These are phyloP conservation scores for Arabidopsis arenosa DNA, from an alignment of 345 rosid species.

Conservation along the genomic window DNA sequence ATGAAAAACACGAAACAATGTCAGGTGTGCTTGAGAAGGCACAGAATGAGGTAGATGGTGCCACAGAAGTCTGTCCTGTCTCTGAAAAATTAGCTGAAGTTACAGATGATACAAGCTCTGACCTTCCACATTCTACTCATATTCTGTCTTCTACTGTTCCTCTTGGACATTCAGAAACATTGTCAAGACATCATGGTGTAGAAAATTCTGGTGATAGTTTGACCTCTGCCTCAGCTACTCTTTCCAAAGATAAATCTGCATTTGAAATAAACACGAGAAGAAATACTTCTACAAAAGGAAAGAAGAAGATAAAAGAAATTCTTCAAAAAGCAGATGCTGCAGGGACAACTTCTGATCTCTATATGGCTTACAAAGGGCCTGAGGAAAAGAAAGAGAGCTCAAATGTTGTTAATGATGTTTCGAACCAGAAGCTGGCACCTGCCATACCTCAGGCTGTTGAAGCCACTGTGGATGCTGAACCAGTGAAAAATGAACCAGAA, in stretches of 20 bases:
- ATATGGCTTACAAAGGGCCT: constrained; percentile 88
- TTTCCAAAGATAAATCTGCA: constrained; percentile 56
- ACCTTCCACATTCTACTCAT: constrained; percentile 45
- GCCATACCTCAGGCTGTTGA: constrained; percentile 42
- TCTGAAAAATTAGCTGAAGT: constrained; percentile 35
- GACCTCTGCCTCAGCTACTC: constrained; percentile 42
- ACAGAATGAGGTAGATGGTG: constrained; percentile 45
- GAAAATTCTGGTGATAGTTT: constrained; percentile 47
- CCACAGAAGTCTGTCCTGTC: constrained; percentile 33
- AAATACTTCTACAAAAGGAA: constrained; percentile 51
- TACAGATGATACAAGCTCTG: constrained; percentile 46
- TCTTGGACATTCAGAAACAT: constrained; percentile 47
- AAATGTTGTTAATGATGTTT: constrained; percentile 35
- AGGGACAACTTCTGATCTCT: constrained; percentile 82
- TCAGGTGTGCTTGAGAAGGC: constrained; percentile 36
- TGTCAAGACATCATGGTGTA: constrained; percentile 33
- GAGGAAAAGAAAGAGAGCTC: constrained; percentile 75
- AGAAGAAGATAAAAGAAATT: constrained; percentile 67
- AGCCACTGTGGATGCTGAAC: constrained; percentile 45
- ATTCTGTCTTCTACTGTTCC: constrained; percentile 43
- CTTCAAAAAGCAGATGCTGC: constrained; percentile 96
- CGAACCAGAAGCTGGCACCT: constrained; percentile 48
- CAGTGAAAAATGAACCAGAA: constrained; percentile 73
- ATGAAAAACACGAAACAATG: constrained; percentile 37
- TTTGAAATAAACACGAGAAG: constrained; percentile 55